phyloP scores from a whole-genome alignment of 1,284 basidiomycete species.

The Ganoderma sinense region DNA sequence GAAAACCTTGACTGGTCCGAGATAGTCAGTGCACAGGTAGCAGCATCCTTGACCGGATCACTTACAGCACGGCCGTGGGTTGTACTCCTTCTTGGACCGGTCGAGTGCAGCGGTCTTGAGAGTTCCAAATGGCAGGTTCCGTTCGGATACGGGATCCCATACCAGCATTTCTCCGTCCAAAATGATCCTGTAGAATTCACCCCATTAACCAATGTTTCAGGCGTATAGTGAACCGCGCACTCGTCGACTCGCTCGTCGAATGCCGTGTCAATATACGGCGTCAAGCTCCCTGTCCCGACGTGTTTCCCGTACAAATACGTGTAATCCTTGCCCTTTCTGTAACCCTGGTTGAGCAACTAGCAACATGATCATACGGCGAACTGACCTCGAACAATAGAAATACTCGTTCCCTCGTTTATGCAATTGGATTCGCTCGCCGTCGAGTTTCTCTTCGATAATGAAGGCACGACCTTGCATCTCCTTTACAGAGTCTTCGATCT shows the following conservation, averaged over 20 bases:
- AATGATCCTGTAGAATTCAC: conserved; percentile 68
- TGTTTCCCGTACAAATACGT: conserved; percentile 91
- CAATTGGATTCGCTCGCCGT: conserved; percentile 94
- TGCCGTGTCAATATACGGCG: conserved; percentile 79
- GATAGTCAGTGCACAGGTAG: not conserved
- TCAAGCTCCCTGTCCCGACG: conserved; percentile 82
- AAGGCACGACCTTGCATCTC: conserved; percentile 81
- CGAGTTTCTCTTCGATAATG: conserved; percentile 94
- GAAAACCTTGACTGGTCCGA: conserved; percentile 85
- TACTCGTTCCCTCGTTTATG: conserved; percentile 91
- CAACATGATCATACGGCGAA: not conserved
- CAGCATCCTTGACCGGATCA: conserved; percentile 25
- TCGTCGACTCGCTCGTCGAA: conserved; percentile 82
- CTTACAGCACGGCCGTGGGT: conserved; percentile 89
- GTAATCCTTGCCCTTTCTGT: conserved; percentile 92
- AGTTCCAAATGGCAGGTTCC: conserved; percentile 89
- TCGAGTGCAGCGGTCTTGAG: conserved; percentile 90
- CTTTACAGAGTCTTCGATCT: conserved; percentile 83
- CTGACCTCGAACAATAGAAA: conserved; percentile 88
- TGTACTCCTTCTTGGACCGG: conserved; percentile 71
- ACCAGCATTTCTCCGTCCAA: conserved; percentile 97
- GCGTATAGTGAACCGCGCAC: conserved; percentile 53
- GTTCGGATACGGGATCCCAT: conserved; percentile 89
- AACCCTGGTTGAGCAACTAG: not conserved
- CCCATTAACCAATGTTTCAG: conserved; percentile 8